phyloP scores from a whole-genome alignment of 352 stramenopile species.

The Globisporangium splendens region DNA sequence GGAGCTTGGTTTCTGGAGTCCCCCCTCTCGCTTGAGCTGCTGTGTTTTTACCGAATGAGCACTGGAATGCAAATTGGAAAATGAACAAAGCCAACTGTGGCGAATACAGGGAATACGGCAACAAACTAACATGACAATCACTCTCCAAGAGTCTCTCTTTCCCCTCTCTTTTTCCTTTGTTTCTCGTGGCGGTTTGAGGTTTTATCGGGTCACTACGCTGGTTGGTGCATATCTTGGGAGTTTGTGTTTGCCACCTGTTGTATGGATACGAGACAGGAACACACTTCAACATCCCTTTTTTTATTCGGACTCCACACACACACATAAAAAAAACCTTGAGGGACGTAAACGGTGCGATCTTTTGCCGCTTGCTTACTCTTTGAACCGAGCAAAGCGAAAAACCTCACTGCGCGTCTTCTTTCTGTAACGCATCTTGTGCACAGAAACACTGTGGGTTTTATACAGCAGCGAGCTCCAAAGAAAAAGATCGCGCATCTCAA shows the following conservation, averaged over 20 bases:
- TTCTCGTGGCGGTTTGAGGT: too few relatives aligned
- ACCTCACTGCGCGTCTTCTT: constrained; percentile 1
- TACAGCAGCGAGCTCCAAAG: not conserved
- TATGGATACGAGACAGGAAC: not conserved
- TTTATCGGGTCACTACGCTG: too few relatives aligned
- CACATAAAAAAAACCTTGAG: not conserved
- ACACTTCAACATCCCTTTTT: constrained; percentile 5
- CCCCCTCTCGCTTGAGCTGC: constrained; percentile 13
- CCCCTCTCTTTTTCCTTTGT: too few relatives aligned
- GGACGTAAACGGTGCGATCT: not conserved
- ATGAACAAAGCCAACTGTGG: constrained; percentile 16
- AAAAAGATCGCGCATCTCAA: not conserved
- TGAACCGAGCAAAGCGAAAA: too few relatives aligned
- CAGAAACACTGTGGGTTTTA: constrained; percentile 23
- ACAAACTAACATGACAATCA: not conserved
- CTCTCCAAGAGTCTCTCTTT: not conserved
- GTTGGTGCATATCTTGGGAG: too few relatives aligned
- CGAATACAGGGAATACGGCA: too few relatives aligned
- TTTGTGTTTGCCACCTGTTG: not conserved
- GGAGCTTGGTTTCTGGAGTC: constrained; percentile 14
- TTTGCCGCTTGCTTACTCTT: not conserved
- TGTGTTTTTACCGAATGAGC: constrained; percentile 1
- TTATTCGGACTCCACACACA: not conserved
- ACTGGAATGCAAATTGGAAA: constrained; percentile 32
- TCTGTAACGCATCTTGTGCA: not conserved